Evolutionary conservation across 1,139 yeast genomes (phyloP).

Genomic region (Candida dubliniensis): DNA sequence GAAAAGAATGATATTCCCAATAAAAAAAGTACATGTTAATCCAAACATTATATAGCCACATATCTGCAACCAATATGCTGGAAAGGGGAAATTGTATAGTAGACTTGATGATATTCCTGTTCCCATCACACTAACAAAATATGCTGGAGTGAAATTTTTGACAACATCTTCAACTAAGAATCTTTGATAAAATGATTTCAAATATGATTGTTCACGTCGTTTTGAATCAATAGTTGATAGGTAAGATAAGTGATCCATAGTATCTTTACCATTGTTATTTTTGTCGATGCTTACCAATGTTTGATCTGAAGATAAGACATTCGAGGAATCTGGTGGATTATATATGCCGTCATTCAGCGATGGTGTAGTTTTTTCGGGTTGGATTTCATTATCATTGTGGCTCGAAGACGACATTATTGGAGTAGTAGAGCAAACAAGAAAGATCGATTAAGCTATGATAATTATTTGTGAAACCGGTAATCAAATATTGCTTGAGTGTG

Average conservation of each 20-base stretch:
- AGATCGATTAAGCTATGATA: too few relatives aligned
- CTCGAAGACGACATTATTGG: too few relatives aligned
- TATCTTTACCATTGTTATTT: conserved; percentile 1
- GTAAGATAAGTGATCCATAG: conserved; percentile 13
- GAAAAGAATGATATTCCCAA: conserved; percentile 23
- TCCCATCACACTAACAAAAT: conserved; percentile 83
- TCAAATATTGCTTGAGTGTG: too few relatives aligned
- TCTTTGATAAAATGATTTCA: conserved; percentile 8
- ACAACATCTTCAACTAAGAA: conserved; percentile 20
- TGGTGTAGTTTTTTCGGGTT: too few relatives aligned
- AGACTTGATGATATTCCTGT: conserved; percentile 69
- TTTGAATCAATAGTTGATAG: conserved; percentile 8
- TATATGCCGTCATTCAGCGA: too few relatives aligned
- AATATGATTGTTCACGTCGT: not conserved
- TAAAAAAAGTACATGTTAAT: conserved; percentile 51
- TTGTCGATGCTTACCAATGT: not conserved
- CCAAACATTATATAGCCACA: conserved; percentile 59
- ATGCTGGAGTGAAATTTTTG: conserved; percentile 50
- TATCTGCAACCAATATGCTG: conserved; percentile 57
- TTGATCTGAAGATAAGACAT: too few relatives aligned
- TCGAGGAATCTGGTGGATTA: too few relatives aligned
- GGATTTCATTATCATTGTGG: too few relatives aligned
- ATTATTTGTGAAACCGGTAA: too few relatives aligned
- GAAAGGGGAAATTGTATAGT: conserved; percentile 64
- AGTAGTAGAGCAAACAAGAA: too few relatives aligned